These are phyloP conservation scores for Phytophthora fragariae DNA, from an alignment of 352 stramenopile species.

Conservation along the genomic window DNA sequence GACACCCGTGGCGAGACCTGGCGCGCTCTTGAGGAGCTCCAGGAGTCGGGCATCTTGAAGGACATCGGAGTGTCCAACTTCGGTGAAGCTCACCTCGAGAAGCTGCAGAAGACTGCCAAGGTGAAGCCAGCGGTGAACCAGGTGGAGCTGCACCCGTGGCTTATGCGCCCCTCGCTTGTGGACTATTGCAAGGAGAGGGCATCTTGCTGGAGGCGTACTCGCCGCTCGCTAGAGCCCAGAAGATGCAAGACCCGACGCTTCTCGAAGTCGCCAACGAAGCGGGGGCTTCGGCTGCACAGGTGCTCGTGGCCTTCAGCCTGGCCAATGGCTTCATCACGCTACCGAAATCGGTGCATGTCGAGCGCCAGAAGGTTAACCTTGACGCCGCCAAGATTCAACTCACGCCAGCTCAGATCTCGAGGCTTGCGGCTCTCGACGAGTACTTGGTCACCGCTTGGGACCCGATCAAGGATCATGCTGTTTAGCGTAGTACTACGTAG, in stretches of 20 bases:
- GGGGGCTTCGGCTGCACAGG: conserved; percentile 47
- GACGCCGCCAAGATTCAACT: conserved; percentile 46
- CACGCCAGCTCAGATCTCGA: conserved; percentile 33
- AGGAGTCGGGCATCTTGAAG: conserved; percentile 60
- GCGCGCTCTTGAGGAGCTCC: conserved; percentile 64
- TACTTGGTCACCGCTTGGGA: conserved; percentile 58
- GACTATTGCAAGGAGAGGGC: conserved; percentile 59
- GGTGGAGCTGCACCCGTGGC: conserved; percentile 81
- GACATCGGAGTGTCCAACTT: conserved; percentile 94
- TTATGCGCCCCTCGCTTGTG: conserved; percentile 61
- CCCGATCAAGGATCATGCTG: conserved; percentile 50
- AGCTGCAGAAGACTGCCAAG: conserved; percentile 63
- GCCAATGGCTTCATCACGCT: conserved; percentile 68
- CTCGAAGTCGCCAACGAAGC: conserved; percentile 41
- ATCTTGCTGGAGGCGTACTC: conserved; percentile 77
- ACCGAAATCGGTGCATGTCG: conserved; percentile 58
- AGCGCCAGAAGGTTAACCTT: conserved; percentile 58
- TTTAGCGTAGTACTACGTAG: conserved; percentile 16
- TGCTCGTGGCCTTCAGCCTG: conserved; percentile 62
- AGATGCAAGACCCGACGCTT: conserved; percentile 37
- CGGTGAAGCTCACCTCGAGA: conserved; percentile 78
- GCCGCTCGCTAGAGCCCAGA: conserved; percentile 35
- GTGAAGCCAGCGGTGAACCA: conserved; percentile 85
- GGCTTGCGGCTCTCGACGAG: conserved; percentile 49
- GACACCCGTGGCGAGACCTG: conserved; percentile 53